phyloP scores from a whole-genome alignment of 305 asterid genomes.

The Fraxinus ornus region DNA sequence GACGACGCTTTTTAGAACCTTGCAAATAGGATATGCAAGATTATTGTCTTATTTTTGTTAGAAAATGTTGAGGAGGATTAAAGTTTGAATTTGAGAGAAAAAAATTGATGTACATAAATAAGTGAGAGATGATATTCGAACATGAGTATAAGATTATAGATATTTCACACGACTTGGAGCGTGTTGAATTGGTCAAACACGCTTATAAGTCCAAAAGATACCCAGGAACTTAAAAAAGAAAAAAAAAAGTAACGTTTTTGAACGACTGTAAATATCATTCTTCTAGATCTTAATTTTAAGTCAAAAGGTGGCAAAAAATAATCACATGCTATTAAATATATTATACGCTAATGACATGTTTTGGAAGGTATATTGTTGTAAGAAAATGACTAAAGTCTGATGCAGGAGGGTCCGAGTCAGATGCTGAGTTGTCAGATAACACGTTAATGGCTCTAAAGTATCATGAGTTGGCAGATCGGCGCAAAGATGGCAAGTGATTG shows the following conservation, averaged over 20 bases:
- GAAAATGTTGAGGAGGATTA: neutral
- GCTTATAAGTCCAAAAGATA: neutral
- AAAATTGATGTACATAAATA: neutral
- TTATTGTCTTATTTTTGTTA: neutral
- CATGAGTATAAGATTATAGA: neutral
- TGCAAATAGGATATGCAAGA: too few species aligned
- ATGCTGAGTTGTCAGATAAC: too few species aligned
- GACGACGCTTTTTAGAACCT: too few species aligned
- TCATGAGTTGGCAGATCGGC: too few species aligned
- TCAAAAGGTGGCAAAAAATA: too few species aligned
- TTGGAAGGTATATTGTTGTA: neutral
- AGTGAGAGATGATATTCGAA: neutral
- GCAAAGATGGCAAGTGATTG: too few species aligned
- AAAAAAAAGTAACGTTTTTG: neutral
- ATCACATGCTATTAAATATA: too few species aligned
- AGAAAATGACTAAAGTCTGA: neutral
- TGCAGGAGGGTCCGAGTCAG: too few species aligned
- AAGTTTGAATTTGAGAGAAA: neutral
- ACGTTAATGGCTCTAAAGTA: too few species aligned
- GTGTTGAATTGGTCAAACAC: neutral
- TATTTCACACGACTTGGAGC: neutral
- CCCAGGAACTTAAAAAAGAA: neutral
- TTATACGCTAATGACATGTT: neutral
- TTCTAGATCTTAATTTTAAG: too few species aligned
- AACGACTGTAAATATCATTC: too few species aligned